Evolutionary conservation across 768 basidiomycete genomes (phyloP), one percentile per base, ranked within the genome.

Genomic region (Amanita pallidorosea): DNA sequence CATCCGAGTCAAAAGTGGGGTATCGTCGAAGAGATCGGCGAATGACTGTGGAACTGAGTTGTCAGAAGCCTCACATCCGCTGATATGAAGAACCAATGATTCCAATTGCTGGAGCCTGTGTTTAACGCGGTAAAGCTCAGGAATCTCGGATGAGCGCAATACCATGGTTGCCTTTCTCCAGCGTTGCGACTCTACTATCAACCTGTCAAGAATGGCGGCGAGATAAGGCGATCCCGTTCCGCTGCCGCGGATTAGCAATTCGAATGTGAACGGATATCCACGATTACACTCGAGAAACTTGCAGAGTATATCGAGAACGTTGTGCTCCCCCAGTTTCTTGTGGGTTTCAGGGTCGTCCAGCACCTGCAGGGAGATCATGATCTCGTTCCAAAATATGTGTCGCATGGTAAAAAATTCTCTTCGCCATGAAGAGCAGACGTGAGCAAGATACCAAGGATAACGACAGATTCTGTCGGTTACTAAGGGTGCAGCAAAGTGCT

Each of bases 341-440:
- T 33, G 33, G 5, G 5, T 33, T 13, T 33, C 33, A 33, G 33
- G 33, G 33, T 33, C 33, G 13, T 33, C 33, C 13, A 33, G 33
- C 33, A 33, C 11, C 9, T 33, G 33, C 33, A 33, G 33, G 33
- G 33, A 29, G 4, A 33, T 23, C 18, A 40, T 20, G 22, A 41
- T 41, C n/a, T 41, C 40, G 40, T 20, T 41, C 40, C 40, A 41
- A 23, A 41, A 41, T 18, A 20, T 20, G 40, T 20, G 17, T 9
- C 18, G 18, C 47, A 48, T 48, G 5, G 47, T 22, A 3, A 42
- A 33, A 27, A 50, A 50, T 8, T n/a, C 40, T 29, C 25, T 12
- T 2, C 49, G 37, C 49, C 49, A 50, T 5, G 49, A 41, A n/a
- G 49, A 41, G 25, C 49, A 50, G 40, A 50, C 29, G 13, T 50